Conservation (phyloP, 1,284 basidiomycete species). For the Irpex sp. region DNA sequence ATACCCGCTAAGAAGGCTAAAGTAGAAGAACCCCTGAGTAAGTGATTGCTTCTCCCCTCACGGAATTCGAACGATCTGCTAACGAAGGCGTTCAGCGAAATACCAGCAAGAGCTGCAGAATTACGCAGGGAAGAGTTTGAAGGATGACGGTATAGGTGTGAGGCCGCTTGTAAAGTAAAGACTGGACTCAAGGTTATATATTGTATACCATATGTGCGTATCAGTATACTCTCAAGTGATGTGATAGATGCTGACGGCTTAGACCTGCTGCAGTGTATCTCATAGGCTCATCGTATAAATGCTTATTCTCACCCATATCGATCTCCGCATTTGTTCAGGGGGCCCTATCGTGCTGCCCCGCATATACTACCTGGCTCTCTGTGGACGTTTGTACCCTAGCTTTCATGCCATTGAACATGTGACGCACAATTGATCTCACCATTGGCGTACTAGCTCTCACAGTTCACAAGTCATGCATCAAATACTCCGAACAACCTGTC, state of each 20-base stretch:
- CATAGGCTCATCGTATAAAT: neutral
- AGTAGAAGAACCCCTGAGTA: neutral
- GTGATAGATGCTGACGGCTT: neutral
- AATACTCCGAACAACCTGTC: too few species aligned
- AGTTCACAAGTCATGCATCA: too few species aligned
- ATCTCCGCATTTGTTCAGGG: too few species aligned
- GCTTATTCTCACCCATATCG: neutral
- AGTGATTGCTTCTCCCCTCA: neutral
- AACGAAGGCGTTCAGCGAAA: conserved; percentile 17
- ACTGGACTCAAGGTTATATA: neutral
- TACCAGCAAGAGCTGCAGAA: conserved; percentile 37
- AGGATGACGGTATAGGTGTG: conserved; percentile 37
- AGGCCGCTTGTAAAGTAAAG: conserved; percentile 36
- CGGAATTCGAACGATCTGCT: neutral
- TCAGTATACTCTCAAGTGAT: neutral
- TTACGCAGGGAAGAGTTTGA: conserved; percentile 33
- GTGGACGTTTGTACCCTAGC: too few species aligned
- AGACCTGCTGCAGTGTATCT: neutral
- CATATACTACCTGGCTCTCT: too few species aligned
- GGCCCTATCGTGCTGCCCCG: too few species aligned
- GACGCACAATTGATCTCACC: too few species aligned
- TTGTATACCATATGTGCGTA: neutral
- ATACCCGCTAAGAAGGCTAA: conserved; percentile 34
- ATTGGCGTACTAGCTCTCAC: too few species aligned
- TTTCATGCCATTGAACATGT: too few species aligned